Evolutionary conservation across 2,329 filamentous ascomycete genomes (phyloP).

Genomic region (Nemania sp.): DNA sequence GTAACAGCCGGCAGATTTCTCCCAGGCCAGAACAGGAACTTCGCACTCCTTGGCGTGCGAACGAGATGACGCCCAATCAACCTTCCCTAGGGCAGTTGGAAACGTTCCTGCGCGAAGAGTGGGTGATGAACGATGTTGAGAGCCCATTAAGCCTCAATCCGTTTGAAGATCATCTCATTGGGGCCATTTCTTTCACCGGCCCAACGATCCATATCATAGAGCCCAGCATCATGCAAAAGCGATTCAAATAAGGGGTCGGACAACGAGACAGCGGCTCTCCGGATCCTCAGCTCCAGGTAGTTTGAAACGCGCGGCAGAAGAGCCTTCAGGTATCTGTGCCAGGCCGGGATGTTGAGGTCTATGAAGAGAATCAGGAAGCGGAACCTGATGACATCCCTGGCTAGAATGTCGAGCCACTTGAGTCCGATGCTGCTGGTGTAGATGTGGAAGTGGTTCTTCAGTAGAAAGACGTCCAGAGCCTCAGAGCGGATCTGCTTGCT

Average conservation of each 20-base stretch:
- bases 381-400: slow-evolving; percentile 22
- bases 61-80: too few relatives aligned
- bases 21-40: too few relatives aligned
- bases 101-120: not conserved
- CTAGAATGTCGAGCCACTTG: slow-evolving; percentile 25
- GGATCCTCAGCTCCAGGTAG: slow-evolving; percentile 22
- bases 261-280: slow-evolving; percentile 20
- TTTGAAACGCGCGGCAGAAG: slow-evolving; percentile 17
- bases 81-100: too few relatives aligned
- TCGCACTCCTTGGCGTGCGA: too few relatives aligned
- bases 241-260: not conserved
- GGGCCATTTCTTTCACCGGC: not conserved
- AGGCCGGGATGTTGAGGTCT: slow-evolving; percentile 17
- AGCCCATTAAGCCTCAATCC: not conserved
- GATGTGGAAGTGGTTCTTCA: slow-evolving; percentile 26
- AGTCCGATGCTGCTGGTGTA: slow-evolving; percentile 24
- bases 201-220: slow-evolving; percentile 17
- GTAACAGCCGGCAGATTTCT: too few relatives aligned
- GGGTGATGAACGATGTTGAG: not conserved
- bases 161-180: slow-evolving; percentile 19
- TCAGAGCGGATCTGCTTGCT: slow-evolving; percentile 25
- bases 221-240: slow-evolving; percentile 3
- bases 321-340: slow-evolving; percentile 18
- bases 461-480: slow-evolving; percentile 26
- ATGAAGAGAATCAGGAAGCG: slow-evolving; percentile 24